Percentiles rank a stretch among this genome's conserved stretches.
These are phyloP conservation scores for Penicillium nordicum DNA, from an alignment of 2,329 filamentous ascomycete species.

Conservation along the genomic window DNA sequence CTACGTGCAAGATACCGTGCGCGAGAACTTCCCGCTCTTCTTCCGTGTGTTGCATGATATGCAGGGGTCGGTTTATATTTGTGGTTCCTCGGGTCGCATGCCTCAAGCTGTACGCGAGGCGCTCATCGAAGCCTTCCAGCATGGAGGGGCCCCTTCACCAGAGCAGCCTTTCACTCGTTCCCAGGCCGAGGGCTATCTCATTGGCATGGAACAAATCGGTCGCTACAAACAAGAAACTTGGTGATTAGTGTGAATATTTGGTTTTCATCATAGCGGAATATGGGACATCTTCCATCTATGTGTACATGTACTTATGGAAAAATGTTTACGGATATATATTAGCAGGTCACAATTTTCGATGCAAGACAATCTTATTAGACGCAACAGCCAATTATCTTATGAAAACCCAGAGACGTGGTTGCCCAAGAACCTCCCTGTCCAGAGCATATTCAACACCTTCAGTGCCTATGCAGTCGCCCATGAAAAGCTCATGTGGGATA, in stretches of 20 bases:
- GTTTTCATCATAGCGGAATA: not conserved
- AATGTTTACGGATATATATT: too few species aligned
- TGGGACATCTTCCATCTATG: not conserved
- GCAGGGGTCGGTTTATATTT: conserved; percentile 52
- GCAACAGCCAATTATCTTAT: too few species aligned
- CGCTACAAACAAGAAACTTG: conserved; percentile 69
- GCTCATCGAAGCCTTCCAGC: conserved; percentile 58
- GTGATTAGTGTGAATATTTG: conserved; percentile 37
- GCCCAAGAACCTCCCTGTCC: too few species aligned
- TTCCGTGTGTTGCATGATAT: conserved; percentile 51
- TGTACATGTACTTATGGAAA: not conserved
- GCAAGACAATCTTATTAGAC: too few species aligned
- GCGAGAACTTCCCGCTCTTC: conserved; percentile 49
- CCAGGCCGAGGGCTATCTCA: conserved; percentile 55
- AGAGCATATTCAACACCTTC: too few species aligned
- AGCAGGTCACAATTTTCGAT: too few species aligned
- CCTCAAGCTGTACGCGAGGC: conserved; percentile 66
- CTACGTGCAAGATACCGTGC: conserved; percentile 65
- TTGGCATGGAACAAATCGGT: conserved; percentile 58
- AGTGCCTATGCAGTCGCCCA: too few species aligned
- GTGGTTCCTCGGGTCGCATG: conserved; percentile 64
- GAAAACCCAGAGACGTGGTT: too few species aligned
- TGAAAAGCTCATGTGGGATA: too few species aligned
- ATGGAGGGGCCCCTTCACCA: conserved; percentile 46
- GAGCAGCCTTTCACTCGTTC: conserved; percentile 36